Evolutionary conservation across 202 grass and related monocot genomes (phyloP).

Genomic region (Carex arenaria): DNA sequence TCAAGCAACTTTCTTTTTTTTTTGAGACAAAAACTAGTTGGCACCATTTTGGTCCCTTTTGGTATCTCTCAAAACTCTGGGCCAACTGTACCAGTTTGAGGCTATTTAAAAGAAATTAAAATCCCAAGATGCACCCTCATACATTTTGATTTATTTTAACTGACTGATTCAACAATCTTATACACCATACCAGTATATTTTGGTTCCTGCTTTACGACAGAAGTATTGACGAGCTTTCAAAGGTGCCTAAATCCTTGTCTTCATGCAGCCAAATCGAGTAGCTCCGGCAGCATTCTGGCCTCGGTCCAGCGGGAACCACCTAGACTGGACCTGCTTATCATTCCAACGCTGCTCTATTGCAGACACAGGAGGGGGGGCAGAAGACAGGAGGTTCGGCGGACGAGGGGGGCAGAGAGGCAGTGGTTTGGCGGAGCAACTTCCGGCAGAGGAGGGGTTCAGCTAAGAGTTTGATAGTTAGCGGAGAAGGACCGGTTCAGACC

Average conservation of each 20-base stretch:
- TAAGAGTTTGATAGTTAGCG: too few relatives aligned
- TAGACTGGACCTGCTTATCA: constrained; percentile 62
- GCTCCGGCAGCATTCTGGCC: constrained; percentile 20
- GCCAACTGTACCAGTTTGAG: constrained; percentile 3
- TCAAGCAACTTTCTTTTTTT: too few relatives aligned
- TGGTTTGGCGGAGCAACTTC: too few relatives aligned
- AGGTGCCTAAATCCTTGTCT: constrained; percentile 47
- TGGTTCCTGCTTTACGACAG: constrained; percentile 42
- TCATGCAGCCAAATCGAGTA: constrained; percentile 40
- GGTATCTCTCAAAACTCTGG: neutral
- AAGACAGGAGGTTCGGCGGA: too few relatives aligned
- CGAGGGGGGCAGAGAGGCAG: too few relatives aligned
- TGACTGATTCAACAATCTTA: neutral
- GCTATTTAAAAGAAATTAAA: neutral
- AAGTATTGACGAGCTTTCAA: constrained; percentile 51
- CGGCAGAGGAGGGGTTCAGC: too few relatives aligned
- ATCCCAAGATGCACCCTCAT: neutral
- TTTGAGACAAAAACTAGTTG: neutral
- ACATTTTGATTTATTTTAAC: neutral
- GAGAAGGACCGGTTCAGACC: too few relatives aligned
- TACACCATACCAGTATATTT: constrained; percentile 35
- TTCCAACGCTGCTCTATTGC: constrained; percentile 64
- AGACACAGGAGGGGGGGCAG: constrained; percentile 25
- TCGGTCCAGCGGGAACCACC: constrained; percentile 63
- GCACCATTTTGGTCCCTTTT: neutral